These are phyloP conservation scores for Alternaria infectoria DNA, from an alignment of 2,329 filamentous ascomycete genomes.

Conservation along the genomic window DNA sequence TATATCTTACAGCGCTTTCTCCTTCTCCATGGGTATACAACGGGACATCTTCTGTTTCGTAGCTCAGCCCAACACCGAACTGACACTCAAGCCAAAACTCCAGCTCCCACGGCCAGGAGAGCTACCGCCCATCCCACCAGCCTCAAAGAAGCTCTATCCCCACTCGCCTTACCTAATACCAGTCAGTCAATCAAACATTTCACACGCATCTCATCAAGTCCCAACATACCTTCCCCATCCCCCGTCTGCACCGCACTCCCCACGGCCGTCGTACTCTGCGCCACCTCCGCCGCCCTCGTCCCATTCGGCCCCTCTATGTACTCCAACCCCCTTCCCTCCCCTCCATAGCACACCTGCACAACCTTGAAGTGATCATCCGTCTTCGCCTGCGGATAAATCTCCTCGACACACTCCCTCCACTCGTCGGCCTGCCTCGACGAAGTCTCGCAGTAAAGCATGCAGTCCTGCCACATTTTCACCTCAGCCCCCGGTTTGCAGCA, in stretches of 20 bases:
- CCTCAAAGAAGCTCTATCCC: not conserved
- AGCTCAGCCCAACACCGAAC: not conserved
- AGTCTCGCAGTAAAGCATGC: not conserved
- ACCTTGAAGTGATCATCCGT: not conserved
- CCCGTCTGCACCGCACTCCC: not conserved
- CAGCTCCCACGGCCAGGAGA: not conserved
- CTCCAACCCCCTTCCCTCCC: not conserved
- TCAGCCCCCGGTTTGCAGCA: not conserved
- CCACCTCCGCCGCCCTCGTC: not conserved
- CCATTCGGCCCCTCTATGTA: not conserved
- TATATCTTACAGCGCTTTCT: not conserved
- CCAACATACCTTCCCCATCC: not conserved
- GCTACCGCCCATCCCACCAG: not conserved
- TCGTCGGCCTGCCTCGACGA: accelerated
- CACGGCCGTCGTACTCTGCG: not conserved
- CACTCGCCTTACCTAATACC: not conserved
- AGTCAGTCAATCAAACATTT: not conserved
- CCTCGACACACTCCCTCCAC: not conserved
- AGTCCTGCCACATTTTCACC: not conserved
- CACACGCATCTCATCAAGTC: not conserved
- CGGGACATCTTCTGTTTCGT: not conserved
- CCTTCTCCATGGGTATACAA: not conserved
- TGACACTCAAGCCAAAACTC: not conserved
- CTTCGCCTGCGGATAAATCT: not conserved
- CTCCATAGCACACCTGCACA: not conserved